These are phyloP conservation scores for Fraxinus nigra DNA, from an alignment of 305 asterid species.

Conservation along the genomic window DNA sequence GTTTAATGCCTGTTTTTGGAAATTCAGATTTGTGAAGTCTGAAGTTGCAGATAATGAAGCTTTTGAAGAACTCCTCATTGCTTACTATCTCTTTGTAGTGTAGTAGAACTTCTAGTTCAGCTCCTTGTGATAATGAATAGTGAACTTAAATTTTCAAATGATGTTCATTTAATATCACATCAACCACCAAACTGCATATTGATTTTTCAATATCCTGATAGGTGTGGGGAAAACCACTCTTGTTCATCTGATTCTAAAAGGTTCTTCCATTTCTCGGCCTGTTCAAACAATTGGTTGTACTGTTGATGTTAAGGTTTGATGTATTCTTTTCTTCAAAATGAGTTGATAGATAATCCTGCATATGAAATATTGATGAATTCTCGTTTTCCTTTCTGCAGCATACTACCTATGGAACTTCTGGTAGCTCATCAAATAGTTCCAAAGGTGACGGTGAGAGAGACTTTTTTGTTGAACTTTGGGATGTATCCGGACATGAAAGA, in stretches of 20 bases:
- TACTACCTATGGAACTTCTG: slow-evolving; percentile 62
- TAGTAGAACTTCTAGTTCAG: neutral
- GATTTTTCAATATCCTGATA: slow-evolving; percentile 7
- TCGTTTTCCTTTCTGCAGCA: slow-evolving; percentile 48
- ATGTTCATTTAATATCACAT: neutral
- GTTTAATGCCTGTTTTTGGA: neutral
- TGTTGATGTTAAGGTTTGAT: slow-evolving; percentile 69
- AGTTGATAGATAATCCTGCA: slow-evolving; percentile 12
- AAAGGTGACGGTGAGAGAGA: slow-evolving; percentile 68
- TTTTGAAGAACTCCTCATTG: neutral
- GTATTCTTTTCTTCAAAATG: neutral
- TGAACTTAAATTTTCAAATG: neutral
- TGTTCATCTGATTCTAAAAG: slow-evolving; percentile 45
- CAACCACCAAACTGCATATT: neutral
- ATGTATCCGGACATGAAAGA: slow-evolving; percentile 92
- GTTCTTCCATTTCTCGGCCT: slow-evolving; percentile 43
- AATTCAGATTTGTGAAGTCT: neutral
- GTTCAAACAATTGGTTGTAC: slow-evolving; percentile 51
- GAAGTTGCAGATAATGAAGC: neutral
- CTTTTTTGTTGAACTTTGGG: slow-evolving; percentile 94
- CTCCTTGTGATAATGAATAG: neutral
- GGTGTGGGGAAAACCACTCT: slow-evolving; percentile 56
- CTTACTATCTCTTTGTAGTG: neutral
- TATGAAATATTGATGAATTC: slow-evolving; percentile 12
- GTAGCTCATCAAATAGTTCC: slow-evolving; percentile 72